Evolutionary conservation across 176 grass and related monocot genomes (phyloP).

Genomic region (Aegilops speltoides): DNA sequence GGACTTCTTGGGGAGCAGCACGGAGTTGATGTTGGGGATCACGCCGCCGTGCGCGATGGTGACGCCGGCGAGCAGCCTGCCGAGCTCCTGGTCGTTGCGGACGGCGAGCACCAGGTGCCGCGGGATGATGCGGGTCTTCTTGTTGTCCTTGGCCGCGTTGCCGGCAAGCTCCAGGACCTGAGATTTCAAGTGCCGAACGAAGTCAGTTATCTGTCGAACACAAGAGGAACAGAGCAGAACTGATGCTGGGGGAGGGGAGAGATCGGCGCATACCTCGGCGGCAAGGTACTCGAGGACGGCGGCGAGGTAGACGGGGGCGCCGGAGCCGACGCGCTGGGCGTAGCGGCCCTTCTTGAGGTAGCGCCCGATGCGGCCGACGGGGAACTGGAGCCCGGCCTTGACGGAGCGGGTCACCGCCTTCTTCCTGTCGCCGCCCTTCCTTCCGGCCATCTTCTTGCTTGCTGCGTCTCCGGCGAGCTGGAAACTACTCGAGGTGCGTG

Average conservation of each 20-base stretch:
- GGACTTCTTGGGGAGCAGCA: not conserved
- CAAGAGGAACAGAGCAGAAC: not conserved
- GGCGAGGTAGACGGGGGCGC: conserved; percentile 42
- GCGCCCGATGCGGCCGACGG: conserved; percentile 65
- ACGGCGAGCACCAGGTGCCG: not conserved
- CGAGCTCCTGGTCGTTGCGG: not conserved
- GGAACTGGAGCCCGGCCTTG: conserved; percentile 75
- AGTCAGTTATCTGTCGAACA: not conserved
- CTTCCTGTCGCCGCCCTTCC: conserved; percentile 18
- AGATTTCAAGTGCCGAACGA: too few species aligned
- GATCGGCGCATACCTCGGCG: not conserved
- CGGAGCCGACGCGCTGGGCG: conserved; percentile 39
- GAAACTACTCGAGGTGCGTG: not conserved
- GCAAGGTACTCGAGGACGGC: conserved; percentile 46
- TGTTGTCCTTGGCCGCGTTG: not conserved
- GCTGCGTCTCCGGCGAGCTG: not conserved
- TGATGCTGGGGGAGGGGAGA: too few species aligned
- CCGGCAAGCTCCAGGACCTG: not conserved
- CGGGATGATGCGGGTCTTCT: not conserved
- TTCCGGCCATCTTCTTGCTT: not conserved
- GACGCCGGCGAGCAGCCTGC: not conserved
- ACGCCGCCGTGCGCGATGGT: not conserved
- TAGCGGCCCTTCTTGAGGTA: conserved; percentile 65
- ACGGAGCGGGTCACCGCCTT: not conserved
- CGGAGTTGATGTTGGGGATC: not conserved